A percentile compares a stretch with the other conserved stretches of the same genome.
phyloP scores from a whole-genome alignment of 768 basidiomycete species.

The Phaeotremella skinneri region DNA sequence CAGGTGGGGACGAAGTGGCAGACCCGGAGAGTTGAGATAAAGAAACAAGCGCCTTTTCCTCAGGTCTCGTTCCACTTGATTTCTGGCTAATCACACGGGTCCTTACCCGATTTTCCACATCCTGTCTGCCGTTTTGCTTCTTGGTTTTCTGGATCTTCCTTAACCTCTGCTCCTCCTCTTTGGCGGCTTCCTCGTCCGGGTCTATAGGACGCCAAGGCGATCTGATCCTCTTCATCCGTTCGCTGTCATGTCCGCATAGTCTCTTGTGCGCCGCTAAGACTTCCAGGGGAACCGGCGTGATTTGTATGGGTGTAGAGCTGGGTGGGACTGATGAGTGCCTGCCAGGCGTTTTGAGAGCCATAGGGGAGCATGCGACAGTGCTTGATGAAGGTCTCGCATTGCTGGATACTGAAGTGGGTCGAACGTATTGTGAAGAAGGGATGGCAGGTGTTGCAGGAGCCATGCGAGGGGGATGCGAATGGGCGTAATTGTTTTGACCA shows the following conservation, averaged over 20 bases:
- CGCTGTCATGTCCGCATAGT: slow-evolving; percentile 23
- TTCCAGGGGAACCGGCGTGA: slow-evolving; percentile 29
- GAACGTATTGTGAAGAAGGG: not conserved
- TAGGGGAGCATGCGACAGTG: too few species aligned
- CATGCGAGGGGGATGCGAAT: not conserved
- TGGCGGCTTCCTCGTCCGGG: not conserved
- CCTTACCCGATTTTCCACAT: not conserved
- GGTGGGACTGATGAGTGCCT: not conserved
- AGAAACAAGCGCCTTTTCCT: too few species aligned
- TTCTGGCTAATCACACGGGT: not conserved
- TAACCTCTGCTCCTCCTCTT: not conserved
- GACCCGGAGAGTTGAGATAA: too few species aligned
- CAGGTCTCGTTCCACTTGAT: not conserved
- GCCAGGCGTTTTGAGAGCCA: not conserved
- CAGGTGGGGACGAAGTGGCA: too few species aligned
- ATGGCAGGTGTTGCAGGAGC: not conserved
- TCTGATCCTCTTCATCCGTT: slow-evolving; percentile 9
- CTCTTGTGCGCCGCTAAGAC: slow-evolving; percentile 21
- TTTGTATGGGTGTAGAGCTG: slow-evolving; percentile 11
- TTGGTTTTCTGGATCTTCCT: not conserved
- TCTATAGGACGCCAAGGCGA: slow-evolving; percentile 22
- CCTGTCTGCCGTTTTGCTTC: not conserved
- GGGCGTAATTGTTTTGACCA: not conserved
- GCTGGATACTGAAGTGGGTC: not conserved
- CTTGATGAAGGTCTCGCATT: too few species aligned